These are phyloP conservation scores for Eragrostis curvula DNA, from an alignment of 176 grass and related monocot genomes.

Conservation along the genomic window DNA sequence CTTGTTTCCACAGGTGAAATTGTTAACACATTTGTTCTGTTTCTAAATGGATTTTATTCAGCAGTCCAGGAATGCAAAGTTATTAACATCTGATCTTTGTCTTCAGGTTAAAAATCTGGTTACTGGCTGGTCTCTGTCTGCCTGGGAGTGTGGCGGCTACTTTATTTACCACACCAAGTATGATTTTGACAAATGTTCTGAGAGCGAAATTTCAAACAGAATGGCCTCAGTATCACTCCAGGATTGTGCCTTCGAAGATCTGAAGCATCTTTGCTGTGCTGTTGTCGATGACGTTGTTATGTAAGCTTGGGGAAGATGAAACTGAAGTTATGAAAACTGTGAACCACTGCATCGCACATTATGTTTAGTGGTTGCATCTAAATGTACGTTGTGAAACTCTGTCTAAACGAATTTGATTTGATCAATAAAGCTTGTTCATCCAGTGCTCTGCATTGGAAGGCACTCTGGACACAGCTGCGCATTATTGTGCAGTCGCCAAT, in stretches of 20 bases:
- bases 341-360: background rate
- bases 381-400: background rate
- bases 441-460: too few relatives aligned
- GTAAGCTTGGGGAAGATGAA: constrained; percentile 7
- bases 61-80: background rate
- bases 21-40: background rate
- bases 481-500: too few relatives aligned
- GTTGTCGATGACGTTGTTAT: constrained; percentile 28
- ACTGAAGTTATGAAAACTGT: background rate
- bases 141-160: constrained; percentile 74
- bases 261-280: constrained; percentile 58
- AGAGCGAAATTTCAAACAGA: constrained; percentile 55
- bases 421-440: constrained; percentile 18
- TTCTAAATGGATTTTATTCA: background rate
- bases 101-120: constrained; percentile 45
- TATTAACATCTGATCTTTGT: background rate
- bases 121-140: constrained; percentile 41
- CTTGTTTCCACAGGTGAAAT: constrained; percentile 69
- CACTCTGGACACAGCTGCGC: too few relatives aligned
- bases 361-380: background rate
- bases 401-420: constrained; percentile 1
- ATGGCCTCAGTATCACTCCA: constrained; percentile 52
- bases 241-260: constrained; percentile 43
- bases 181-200: constrained; percentile 46
- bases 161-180: constrained; percentile 52